Conservation (phyloP, 257 asterid genomes). For the Knoxia roxburghii region DNA sequence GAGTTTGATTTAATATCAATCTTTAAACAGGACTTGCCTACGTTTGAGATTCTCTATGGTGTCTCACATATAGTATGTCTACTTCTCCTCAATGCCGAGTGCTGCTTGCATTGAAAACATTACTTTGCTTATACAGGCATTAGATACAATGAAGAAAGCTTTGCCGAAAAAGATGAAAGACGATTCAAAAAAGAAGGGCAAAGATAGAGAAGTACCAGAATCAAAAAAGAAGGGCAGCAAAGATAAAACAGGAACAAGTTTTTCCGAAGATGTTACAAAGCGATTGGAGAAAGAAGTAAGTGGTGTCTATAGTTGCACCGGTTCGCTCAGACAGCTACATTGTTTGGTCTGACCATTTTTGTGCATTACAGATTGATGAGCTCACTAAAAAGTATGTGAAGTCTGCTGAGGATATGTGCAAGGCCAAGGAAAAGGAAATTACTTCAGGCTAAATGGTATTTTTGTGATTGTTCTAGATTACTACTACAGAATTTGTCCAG, state of each 20-base stretch:
- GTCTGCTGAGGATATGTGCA: constrained; percentile 94
- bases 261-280: constrained; percentile 78
- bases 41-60: too few species aligned
- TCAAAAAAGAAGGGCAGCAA: constrained; percentile 54
- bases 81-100: too few species aligned
- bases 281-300: constrained; percentile 90
- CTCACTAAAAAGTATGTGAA: constrained; percentile 80
- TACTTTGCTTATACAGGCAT: constrained; percentile 45
- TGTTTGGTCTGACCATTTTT: constrained; percentile 11
- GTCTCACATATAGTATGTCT: too few species aligned
- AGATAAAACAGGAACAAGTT: constrained; percentile 31
- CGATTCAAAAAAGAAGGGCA: constrained; percentile 59
- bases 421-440: constrained; percentile 88
- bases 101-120: background rate
- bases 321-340: background rate
- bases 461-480: background rate
- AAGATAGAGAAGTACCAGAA: constrained; percentile 44
- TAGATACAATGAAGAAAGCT: constrained; percentile 69
- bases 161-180: constrained; percentile 62
- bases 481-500: background rate
- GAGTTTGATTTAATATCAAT: too few species aligned
- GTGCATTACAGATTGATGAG: constrained; percentile 61
- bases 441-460: constrained; percentile 39
- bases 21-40: too few species aligned
- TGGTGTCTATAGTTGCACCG: background rate